Evolutionary conservation across 2,329 filamentous ascomycete species (phyloP).

Genomic region (Teratosphaeria nubilosa): DNA sequence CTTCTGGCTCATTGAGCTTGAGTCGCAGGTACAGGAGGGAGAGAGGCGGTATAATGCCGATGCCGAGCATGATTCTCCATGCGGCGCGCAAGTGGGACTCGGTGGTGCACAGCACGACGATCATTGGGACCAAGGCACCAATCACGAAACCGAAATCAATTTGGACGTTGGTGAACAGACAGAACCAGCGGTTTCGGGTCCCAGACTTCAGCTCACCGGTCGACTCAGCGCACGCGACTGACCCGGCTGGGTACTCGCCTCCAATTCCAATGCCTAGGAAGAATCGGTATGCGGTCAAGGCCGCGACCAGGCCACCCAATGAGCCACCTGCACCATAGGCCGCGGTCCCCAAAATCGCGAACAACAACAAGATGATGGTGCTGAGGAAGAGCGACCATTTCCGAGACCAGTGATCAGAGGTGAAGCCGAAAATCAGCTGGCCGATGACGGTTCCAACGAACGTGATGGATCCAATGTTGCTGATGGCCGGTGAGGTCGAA

Average conservation of each 20-base stretch:
- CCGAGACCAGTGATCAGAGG: slow-evolving; percentile 74
- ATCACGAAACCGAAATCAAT: slow-evolving; percentile 80
- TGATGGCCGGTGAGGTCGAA: slow-evolving; percentile 54
- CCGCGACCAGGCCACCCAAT: slow-evolving; percentile 61
- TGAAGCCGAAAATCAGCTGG: slow-evolving; percentile 69
- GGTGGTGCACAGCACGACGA: slow-evolving; percentile 32
- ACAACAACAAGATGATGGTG: slow-evolving; percentile 74
- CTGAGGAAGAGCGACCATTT: slow-evolving; percentile 72
- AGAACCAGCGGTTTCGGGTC: slow-evolving; percentile 74
- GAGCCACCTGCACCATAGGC: slow-evolving; percentile 66
- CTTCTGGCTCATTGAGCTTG: slow-evolving; percentile 67
- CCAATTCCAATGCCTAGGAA: slow-evolving; percentile 49
- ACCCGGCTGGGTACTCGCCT: slow-evolving; percentile 72
- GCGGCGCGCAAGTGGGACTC: slow-evolving; percentile 56
- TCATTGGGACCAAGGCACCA: slow-evolving; percentile 65
- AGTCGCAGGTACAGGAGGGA: slow-evolving; percentile 61
- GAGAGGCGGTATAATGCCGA: slow-evolving; percentile 69
- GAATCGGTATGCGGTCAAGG: slow-evolving; percentile 74
- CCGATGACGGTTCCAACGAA: slow-evolving; percentile 81
- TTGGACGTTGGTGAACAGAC: slow-evolving; percentile 75
- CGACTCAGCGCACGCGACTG: slow-evolving; percentile 73
- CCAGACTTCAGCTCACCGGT: slow-evolving; percentile 72
- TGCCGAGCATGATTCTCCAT: slow-evolving; percentile 72
- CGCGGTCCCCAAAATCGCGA: slow-evolving; percentile 68
- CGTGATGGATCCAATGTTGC: slow-evolving; percentile 64